Conservation (phyloP, 2,329 filamentous ascomycete genomes). For the Periconia sp. region DNA sequence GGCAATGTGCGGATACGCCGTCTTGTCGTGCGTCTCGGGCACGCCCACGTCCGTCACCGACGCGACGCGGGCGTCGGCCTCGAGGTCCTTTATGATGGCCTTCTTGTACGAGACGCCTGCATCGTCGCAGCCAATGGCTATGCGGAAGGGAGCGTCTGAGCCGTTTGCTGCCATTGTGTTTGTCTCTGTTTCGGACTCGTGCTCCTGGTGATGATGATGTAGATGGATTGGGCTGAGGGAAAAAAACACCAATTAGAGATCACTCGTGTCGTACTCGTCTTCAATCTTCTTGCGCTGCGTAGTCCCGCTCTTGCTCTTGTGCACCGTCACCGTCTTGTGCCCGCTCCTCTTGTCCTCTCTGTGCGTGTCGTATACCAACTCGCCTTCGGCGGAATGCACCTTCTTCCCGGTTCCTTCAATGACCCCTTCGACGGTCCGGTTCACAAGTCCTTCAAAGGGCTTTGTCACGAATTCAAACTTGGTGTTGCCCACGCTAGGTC, state of each 20-base stretch:
- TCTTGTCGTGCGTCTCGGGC: conserved; percentile 70
- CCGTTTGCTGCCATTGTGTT: too few relatives aligned
- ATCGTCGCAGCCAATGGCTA: conserved; percentile 71
- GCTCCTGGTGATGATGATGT: too few relatives aligned
- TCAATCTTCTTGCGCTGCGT: conserved; percentile 22
- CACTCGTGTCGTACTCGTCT: conserved; percentile 39
- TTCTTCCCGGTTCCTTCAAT: conserved; percentile 29
- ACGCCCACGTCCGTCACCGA: conserved; percentile 78
- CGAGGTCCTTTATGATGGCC: conserved; percentile 75
- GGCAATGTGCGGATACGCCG: conserved; percentile 80
- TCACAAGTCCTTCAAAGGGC: conserved; percentile 43
- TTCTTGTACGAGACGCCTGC: conserved; percentile 81
- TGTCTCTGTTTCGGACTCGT: too few relatives aligned
- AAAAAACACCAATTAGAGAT: conserved; percentile 35
- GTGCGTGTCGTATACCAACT: conserved; percentile 24
- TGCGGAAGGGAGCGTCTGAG: conserved; percentile 52
- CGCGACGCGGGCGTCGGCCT: conserved; percentile 69
- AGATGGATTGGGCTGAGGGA: conserved; percentile 1
- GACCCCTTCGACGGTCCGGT: conserved; percentile 39
- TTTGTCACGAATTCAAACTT: conserved; percentile 44
- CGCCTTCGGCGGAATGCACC: conserved; percentile 26
- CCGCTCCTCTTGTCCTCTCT: conserved; percentile 12
- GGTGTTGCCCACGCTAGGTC: conserved; percentile 38
- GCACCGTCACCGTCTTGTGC: conserved; percentile 13
- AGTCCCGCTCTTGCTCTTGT: conserved; percentile 16